Conservation (phyloP, 2,329 filamentous ascomycete genomes). For the Onygenales sp. region DNA sequence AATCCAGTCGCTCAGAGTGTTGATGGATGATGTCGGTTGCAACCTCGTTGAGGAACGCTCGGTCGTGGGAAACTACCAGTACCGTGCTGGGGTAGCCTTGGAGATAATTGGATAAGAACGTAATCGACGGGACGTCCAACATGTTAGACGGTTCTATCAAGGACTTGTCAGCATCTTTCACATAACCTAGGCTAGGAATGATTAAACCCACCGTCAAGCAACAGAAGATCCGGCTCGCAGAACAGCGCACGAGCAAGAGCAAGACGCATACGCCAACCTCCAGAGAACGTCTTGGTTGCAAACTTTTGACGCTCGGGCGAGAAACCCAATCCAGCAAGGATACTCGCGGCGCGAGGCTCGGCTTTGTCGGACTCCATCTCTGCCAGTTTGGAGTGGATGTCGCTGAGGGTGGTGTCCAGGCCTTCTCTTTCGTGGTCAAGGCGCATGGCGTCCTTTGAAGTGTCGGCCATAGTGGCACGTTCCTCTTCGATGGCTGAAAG, state of each 20-base stretch:
- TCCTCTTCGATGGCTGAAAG: constrained; percentile 69
- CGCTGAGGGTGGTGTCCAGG: constrained; percentile 79
- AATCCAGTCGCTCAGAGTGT: constrained; percentile 92
- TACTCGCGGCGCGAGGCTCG: constrained; percentile 88
- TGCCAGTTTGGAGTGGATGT: constrained; percentile 81
- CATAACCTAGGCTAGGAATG: neutral
- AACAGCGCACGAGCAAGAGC: constrained; percentile 91
- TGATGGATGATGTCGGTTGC: constrained; percentile 99
- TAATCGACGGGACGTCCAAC: constrained; percentile 99
- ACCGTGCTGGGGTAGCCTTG: constrained; percentile 91
- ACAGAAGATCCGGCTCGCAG: constrained; percentile 89
- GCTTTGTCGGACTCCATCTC: constrained; percentile 99
- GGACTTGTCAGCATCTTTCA: neutral
- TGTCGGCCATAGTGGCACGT: constrained; percentile 74
- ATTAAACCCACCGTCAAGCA: constrained; percentile 59
- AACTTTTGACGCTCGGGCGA: constrained; percentile 84
- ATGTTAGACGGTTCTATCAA: constrained; percentile 90
- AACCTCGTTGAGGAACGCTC: constrained; percentile 96
- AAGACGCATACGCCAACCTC: constrained; percentile 98
- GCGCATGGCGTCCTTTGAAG: constrained; percentile 75
- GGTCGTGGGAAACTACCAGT: constrained; percentile 94
- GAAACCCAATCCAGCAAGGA: constrained; percentile 93
- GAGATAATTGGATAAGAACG: constrained; percentile 92
- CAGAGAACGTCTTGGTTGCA: constrained; percentile 95
- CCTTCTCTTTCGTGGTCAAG: constrained; percentile 83